These are phyloP conservation scores for Mimosa pudica DNA, from an alignment of 306 rosid genomes.

Conservation along the genomic window DNA sequence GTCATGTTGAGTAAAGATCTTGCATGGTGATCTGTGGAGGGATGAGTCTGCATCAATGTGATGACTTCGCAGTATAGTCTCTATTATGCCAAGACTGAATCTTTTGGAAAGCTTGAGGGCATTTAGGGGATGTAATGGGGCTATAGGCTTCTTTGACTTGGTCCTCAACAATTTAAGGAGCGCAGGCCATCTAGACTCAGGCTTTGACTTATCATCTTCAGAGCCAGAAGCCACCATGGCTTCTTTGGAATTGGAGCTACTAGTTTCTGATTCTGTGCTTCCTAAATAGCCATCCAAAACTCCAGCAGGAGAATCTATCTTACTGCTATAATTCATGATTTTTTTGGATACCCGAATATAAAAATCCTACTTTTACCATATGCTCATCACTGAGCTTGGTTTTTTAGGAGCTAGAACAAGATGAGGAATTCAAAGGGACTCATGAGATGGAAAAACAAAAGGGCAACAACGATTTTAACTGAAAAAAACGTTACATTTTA, in stretches of 20 bases:
- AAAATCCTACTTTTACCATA: neutral
- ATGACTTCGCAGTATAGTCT: slow-evolving; percentile 49
- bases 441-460: slow-evolving; percentile 12
- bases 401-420: slow-evolving; percentile 26
- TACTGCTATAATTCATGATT: slow-evolving; percentile 57
- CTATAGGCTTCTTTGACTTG: slow-evolving; percentile 55
- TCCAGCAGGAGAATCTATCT: slow-evolving; percentile 70
- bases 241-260: slow-evolving; percentile 68
- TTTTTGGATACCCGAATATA: neutral
- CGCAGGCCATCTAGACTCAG: slow-evolving; percentile 53
- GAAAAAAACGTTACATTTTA: too few relatives aligned
- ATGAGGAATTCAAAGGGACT: slow-evolving; percentile 25
- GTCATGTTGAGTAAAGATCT: slow-evolving; percentile 68
- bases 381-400: neutral
- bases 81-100: slow-evolving; percentile 75
- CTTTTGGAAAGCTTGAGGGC: slow-evolving; percentile 57
- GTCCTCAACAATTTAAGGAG: slow-evolving; percentile 53
- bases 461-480: neutral
- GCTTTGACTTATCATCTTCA: slow-evolving; percentile 45
- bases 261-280: slow-evolving; percentile 81
- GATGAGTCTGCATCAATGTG: slow-evolving; percentile 44
- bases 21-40: slow-evolving; percentile 71
- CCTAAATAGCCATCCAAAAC: slow-evolving; percentile 86
- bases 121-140: slow-evolving; percentile 60
- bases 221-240: slow-evolving; percentile 40